Conservation (phyloP, 164 flowering plant species). For the Houttuynia cordata region DNA sequence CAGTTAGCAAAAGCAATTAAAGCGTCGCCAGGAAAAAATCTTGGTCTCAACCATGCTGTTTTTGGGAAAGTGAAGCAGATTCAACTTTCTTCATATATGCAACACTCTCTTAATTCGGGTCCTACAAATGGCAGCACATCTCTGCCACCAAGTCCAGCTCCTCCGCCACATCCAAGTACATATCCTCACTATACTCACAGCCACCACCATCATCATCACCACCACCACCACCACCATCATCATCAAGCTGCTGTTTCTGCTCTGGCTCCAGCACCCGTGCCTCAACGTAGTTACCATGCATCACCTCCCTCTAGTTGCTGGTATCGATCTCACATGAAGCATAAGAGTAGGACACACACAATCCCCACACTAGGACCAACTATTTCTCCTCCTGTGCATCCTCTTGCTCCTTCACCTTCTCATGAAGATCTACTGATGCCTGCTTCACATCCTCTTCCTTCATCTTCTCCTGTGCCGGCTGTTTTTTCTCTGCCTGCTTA, state of each 20-base stretch:
- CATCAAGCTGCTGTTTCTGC: slow-evolving; percentile 4
- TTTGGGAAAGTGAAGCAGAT: slow-evolving; percentile 86
- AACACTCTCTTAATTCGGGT: slow-evolving; percentile 39
- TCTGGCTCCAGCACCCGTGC: slow-evolving; percentile 18
- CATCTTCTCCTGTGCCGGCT: neutral
- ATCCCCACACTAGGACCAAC: slow-evolving; percentile 30
- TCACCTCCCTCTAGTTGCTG: slow-evolving; percentile 37
- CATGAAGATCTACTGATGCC: neutral
- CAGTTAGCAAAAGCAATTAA: slow-evolving; percentile 76
- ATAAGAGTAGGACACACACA: slow-evolving; percentile 12
- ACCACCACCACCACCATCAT: slow-evolving; percentile 17
- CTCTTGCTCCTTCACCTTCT: neutral
- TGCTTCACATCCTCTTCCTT: neutral
- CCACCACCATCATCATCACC: slow-evolving; percentile 23
- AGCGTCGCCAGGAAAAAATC: slow-evolving; percentile 58
- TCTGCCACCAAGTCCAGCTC: slow-evolving; percentile 8
- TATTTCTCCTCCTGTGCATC: neutral
- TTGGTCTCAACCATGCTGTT: slow-evolving; percentile 66
- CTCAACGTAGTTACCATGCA: slow-evolving; percentile 16
- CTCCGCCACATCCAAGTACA: slow-evolving; percentile 48
- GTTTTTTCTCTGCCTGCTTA: neutral
- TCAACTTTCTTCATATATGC: slow-evolving; percentile 53
- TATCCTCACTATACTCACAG: slow-evolving; percentile 8
- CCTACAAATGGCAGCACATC: slow-evolving; percentile 8
- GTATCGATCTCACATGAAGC: slow-evolving; percentile 14